Percentiles rank a stretch among this genome's conserved stretches.
phyloP scores from a whole-genome alignment of 176 grass and related monocot genomes.

The Oryza officinalis region DNA sequence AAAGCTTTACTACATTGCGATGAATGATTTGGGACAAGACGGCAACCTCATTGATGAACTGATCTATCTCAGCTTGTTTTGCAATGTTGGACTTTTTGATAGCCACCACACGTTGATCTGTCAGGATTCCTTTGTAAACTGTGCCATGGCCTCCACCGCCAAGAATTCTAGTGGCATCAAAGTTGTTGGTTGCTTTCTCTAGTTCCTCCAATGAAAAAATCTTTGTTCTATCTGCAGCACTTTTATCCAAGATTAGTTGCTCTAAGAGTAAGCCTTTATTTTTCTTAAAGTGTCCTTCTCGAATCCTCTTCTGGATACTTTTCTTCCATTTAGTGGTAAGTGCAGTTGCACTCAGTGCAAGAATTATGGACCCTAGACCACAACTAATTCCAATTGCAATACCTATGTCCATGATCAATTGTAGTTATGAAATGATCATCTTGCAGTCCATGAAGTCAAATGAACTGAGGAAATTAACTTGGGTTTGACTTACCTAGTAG shows the following conservation, averaged over 20 bases:
- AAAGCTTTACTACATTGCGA: too few species aligned
- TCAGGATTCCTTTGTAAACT: too few species aligned
- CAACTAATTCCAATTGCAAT: constrained; percentile 20
- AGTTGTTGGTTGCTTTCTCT: constrained; percentile 43
- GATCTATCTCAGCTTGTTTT: too few species aligned
- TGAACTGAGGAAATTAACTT: not conserved
- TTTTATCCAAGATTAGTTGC: constrained; percentile 21
- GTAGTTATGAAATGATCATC: not conserved
- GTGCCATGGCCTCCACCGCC: constrained; percentile 23
- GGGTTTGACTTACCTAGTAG: not conserved
- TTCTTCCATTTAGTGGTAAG: not conserved
- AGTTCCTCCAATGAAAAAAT: constrained; percentile 47
- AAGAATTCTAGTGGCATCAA: constrained; percentile 19
- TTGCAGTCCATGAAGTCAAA: too few species aligned
- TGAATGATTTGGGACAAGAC: too few species aligned
- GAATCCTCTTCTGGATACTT: not conserved
- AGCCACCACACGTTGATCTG: too few species aligned
- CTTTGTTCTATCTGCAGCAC: not conserved
- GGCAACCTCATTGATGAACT: too few species aligned
- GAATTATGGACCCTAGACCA: not conserved
- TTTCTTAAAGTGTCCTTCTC: not conserved
- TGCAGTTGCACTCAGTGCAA: not conserved
- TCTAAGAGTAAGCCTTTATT: not conserved
- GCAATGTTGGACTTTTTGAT: too few species aligned
- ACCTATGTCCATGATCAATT: not conserved